Evolutionary conservation across 768 basidiomycete species (phyloP).

Genomic region (Boletus sp.): DNA sequence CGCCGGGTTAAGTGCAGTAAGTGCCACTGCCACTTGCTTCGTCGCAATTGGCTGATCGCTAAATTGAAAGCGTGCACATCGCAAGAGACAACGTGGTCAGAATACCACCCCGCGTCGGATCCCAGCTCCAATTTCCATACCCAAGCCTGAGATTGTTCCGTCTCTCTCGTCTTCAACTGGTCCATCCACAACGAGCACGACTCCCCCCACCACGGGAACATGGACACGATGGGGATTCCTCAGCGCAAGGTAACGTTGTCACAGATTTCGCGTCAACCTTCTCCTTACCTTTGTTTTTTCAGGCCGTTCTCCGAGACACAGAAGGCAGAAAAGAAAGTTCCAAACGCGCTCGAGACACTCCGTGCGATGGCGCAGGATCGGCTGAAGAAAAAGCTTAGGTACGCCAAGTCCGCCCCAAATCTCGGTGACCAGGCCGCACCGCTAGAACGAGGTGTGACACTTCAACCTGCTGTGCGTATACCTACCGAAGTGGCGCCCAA

Average conservation of each 20-base stretch:
- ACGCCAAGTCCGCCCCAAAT: slow-evolving; percentile 25
- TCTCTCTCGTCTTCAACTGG: not conserved
- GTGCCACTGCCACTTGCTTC: not conserved
- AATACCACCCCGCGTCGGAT: not conserved
- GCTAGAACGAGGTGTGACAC: not conserved
- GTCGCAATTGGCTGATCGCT: not conserved
- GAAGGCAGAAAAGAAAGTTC: slow-evolving; percentile 5
- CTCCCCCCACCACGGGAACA: not conserved
- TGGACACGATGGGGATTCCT: slow-evolving; percentile 17
- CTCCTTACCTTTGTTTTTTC: not conserved
- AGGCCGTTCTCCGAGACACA: slow-evolving; percentile 14
- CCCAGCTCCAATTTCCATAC: slow-evolving; percentile 14
- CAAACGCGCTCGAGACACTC: slow-evolving; percentile 3
- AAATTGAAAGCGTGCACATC: slow-evolving; percentile 22
- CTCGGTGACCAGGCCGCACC: slow-evolving; percentile 8
- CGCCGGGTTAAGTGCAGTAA: slow-evolving; percentile 22
- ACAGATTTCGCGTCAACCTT: not conserved
- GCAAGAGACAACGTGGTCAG: slow-evolving; percentile 13
- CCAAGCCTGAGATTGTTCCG: not conserved
- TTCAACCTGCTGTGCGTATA: not conserved
- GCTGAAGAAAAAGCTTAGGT: slow-evolving; percentile 19
- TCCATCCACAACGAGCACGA: not conserved
- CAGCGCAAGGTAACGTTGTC: slow-evolving; percentile 17
- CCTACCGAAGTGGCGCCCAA: not conserved
- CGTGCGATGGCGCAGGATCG: slow-evolving; percentile 13